These are phyloP conservation scores for Lactifluus rugatus DNA, from an alignment of 768 basidiomycete species.

Conservation along the genomic window DNA sequence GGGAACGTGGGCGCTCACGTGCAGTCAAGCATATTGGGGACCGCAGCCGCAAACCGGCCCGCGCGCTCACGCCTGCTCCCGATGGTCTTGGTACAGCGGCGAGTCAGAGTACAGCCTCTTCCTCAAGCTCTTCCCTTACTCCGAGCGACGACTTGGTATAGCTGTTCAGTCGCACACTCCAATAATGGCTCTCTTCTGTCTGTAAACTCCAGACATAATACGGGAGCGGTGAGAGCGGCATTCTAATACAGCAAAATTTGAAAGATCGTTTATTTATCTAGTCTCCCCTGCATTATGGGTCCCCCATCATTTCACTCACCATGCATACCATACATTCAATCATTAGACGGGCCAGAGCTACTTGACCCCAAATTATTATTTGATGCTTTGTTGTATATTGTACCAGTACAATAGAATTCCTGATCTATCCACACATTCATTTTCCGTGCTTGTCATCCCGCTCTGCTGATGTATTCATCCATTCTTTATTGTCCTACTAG, in stretches of 20 bases:
- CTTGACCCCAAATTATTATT: not conserved
- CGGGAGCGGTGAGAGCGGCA: not conserved
- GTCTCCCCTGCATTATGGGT: not conserved
- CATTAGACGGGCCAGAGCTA: not conserved
- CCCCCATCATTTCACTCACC: not conserved
- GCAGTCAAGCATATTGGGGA: slow-evolving; percentile 18
- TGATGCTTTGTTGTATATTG: not conserved
- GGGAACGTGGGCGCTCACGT: slow-evolving; percentile 20
- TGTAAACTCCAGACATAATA: not conserved
- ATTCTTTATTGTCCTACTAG: not conserved
- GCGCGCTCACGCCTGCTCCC: not conserved
- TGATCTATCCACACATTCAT: not conserved
- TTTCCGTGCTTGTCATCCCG: not conserved
- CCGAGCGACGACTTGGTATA: slow-evolving; percentile 2
- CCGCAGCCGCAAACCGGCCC: not conserved
- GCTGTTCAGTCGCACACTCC: no score
- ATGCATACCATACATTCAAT: not conserved
- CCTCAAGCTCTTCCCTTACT: not conserved
- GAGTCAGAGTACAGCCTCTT: not conserved
- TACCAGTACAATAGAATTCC: not conserved
- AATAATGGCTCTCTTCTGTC: not conserved
- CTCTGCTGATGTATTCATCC: not conserved
- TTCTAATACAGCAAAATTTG: not conserved
- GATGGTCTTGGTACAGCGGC: not conserved
- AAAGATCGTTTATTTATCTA: not conserved